phyloP scores from a whole-genome alignment of 345 rosid species.

The Dimocarpus longan region DNA sequence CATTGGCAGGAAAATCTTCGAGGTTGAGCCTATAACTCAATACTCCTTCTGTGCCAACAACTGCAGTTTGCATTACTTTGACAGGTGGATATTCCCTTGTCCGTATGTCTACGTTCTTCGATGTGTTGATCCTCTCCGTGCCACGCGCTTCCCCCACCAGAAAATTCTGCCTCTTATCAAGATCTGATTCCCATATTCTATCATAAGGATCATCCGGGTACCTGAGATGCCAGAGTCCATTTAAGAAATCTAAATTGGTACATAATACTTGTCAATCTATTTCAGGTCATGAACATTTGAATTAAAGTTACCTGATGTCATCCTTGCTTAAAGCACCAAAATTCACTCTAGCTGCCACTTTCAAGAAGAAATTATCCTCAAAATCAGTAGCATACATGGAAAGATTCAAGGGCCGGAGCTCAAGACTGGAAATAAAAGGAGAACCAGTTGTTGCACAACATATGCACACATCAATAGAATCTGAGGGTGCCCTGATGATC shows the following conservation, averaged over 20 bases:
- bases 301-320: constrained; percentile 58
- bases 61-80: constrained; percentile 97
- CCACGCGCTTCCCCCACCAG: constrained; percentile 89
- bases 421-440: constrained; percentile 89
- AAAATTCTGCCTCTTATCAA: constrained; percentile 73
- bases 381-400: constrained; percentile 90
- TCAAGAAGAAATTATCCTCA: constrained; percentile 80
- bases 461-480: constrained; percentile 76
- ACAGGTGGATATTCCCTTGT: constrained; percentile 98
- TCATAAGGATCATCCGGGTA: constrained; percentile 99
- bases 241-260: background rate
- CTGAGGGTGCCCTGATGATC: constrained; percentile 79
- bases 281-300: background rate
- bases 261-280: background rate
- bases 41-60: constrained; percentile 73
- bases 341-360: constrained; percentile 91
- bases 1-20: constrained; percentile 93
- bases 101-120: constrained; percentile 49
- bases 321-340: constrained; percentile 78
- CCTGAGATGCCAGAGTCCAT: constrained; percentile 46
- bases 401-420: constrained; percentile 82
- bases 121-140: constrained; percentile 70
- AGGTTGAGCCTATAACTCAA: constrained; percentile 87
- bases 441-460: constrained; percentile 91
- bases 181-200: constrained; percentile 97